A percentile compares a stretch with the other conserved stretches of the same genome.
These are phyloP conservation scores for Penicillium alfredii DNA, from an alignment of 495 filamentous ascomycete species.

Conservation along the genomic window DNA sequence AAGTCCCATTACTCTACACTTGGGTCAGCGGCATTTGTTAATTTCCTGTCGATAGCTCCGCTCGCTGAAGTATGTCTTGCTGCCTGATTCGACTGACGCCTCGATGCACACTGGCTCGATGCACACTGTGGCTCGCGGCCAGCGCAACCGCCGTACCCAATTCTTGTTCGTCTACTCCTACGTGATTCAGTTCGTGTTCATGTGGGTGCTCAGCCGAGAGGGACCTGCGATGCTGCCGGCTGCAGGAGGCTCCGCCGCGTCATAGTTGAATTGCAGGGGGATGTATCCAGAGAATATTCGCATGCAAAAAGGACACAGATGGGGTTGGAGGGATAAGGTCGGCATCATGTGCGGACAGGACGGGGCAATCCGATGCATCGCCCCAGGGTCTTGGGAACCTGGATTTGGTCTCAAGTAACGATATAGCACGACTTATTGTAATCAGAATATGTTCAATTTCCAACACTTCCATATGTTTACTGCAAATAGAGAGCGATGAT, in stretches of 20 bases:
- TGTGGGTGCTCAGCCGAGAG: constrained; percentile 78
- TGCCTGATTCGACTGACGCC: constrained; percentile 73
- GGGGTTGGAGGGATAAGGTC: constrained; percentile 4
- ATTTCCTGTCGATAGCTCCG: constrained; percentile 61
- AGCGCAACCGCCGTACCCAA: constrained; percentile 84
- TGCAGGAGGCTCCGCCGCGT: constrained; percentile 24
- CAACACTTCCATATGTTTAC: background rate
- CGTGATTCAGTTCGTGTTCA: constrained; percentile 85
- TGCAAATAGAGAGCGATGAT: too few species aligned
- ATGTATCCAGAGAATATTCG: background rate
- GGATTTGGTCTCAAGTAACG: constrained; percentile 16
- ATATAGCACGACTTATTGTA: constrained; percentile 32
- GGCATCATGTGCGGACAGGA: background rate
- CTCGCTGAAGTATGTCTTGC: constrained; percentile 89
- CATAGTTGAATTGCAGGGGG: too few species aligned
- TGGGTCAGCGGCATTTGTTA: constrained; percentile 16
- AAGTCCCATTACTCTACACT: constrained; percentile 23
- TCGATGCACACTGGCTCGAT: constrained; percentile 56
- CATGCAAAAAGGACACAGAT: constrained; percentile 24
- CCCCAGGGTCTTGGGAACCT: constrained; percentile 1
- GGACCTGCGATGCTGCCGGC: constrained; percentile 25
- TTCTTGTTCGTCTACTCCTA: constrained; percentile 96
- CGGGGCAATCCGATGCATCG: too few species aligned
- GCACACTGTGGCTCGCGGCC: constrained; percentile 75
- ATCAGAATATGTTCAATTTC: constrained; percentile 18